Conservation (phyloP, 768 basidiomycete genomes). For the Rhodotorula kratochvilovae region DNA sequence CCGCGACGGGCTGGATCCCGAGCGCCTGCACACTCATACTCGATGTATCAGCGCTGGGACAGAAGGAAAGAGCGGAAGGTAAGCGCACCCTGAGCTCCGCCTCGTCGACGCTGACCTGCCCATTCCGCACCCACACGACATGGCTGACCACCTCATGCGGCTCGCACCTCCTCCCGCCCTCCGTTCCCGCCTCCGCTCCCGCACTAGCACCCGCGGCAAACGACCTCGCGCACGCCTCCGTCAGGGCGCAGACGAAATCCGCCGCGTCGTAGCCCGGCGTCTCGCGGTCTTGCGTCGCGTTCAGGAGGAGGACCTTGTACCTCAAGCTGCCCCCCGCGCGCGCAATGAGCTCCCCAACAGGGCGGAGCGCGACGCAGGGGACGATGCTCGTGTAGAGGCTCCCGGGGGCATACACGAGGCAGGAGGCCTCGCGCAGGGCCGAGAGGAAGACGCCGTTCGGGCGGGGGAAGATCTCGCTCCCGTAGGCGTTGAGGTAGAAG, state of each 20-base stretch:
- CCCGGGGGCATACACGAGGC: constrained; percentile 34
- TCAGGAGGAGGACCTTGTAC: constrained; percentile 38
- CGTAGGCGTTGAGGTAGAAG: constrained; percentile 40
- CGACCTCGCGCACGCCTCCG: constrained; percentile 2
- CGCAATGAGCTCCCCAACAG: constrained; percentile 34
- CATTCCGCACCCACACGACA: constrained; percentile 18
- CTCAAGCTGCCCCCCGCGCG: not conserved
- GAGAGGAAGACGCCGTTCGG: constrained; percentile 34
- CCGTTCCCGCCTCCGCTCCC: too few species aligned
- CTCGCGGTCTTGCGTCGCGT: constrained; percentile 37
- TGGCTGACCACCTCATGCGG: constrained; percentile 10
- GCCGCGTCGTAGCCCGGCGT: constrained; percentile 28
- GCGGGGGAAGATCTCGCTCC: constrained; percentile 37
- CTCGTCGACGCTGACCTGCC: constrained; percentile 17
- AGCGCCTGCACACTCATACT: not conserved
- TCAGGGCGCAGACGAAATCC: constrained; percentile 36
- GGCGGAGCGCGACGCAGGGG: constrained; percentile 38
- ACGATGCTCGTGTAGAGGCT: constrained; percentile 41
- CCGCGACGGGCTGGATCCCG: constrained; percentile 5
- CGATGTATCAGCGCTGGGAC: too few species aligned
- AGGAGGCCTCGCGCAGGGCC: constrained; percentile 10
- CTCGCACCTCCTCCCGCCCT: not conserved
- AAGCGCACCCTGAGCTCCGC: constrained; percentile 19
- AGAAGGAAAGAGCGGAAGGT: not conserved
- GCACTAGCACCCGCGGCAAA: too few species aligned